Base-by-base conservation (phyloP, 129 eudicot species). In the Chrysanthemum makinoi region DNA sequence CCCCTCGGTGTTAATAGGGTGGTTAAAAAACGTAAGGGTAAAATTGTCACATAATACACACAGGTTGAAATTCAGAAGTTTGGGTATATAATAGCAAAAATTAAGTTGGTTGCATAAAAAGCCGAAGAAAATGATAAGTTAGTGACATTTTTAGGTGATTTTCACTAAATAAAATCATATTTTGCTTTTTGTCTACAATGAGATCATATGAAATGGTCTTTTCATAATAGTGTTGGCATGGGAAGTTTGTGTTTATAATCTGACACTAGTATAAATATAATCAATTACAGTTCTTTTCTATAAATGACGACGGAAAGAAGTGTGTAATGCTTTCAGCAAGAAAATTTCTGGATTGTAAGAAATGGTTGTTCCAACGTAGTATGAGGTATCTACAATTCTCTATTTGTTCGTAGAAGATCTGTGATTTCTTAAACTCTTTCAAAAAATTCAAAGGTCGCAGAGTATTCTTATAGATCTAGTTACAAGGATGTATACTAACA, bases 311-410 rank as follows among this genome's bases (percentile, higher is more conserved):
- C 17, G 50, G 49, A 9, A 63, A 35, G 17, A 63, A 14, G 17
- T 63, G 51, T 63, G 4, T 63, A 63, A 15, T 16, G 68, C 7
- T 63, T 6, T 63, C 68, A 35, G 68, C 68, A n/a, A 63, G 10
- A 63, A 63, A 28, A 35, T 35, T 63, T 35, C 10, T 63, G 5
- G 43, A 4, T 28, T 6, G 1, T 2, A 7, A 18, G 50, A 33
- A 33, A 33, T 33, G 0, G 43, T 33, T 63, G 12, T 11, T 16
- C 6, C 68, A 35, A 63, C 16, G 4, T 15, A 16, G 17, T 63
- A 7, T 33, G 8, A 49, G 68, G 68, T 33, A 28, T 16, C 19
- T 33, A 3, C 43, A 11, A 11, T 18, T 18, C 13, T 18, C 8
- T 18, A 58, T 58, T 58, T 20, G 15, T 33, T 33, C 8, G 43